phyloP scores from a whole-genome alignment of 2,329 filamentous ascomycete species.

The Sarocladiaceae sp. region DNA sequence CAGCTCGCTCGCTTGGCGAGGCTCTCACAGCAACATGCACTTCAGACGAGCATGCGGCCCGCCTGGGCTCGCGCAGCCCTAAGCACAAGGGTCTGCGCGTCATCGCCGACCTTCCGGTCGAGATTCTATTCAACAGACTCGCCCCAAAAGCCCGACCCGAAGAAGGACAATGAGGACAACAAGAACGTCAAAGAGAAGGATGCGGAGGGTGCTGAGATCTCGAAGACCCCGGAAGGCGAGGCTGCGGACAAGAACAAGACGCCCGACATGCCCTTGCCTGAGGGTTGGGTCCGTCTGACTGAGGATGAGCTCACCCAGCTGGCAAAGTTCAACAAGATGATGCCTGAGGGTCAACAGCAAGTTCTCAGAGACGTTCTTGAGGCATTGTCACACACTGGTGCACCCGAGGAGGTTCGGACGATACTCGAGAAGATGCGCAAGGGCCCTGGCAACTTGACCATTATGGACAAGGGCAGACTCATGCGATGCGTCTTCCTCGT shows the following conservation, averaged over 20 bases:
- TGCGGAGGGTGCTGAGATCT: too few relatives aligned
- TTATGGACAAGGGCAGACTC: conserved; percentile 30
- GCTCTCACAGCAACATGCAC: conserved; percentile 45
- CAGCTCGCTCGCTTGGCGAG: conserved; percentile 58
- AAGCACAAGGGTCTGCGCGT: conserved; percentile 38
- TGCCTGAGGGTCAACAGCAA: conserved; percentile 57
- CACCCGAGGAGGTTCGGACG: conserved; percentile 61
- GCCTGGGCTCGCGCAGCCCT: conserved; percentile 33
- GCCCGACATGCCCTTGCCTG: conserved; percentile 27
- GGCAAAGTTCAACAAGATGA: conserved; percentile 51
- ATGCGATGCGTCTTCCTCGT: conserved; percentile 31
- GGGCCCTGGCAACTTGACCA: conserved; percentile 47
- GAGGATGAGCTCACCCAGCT: conserved; percentile 46
- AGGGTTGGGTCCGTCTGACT: conserved; percentile 40
- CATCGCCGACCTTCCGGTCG: conserved; percentile 25
- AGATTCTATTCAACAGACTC: conserved; percentile 32
- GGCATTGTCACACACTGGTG: conserved; percentile 59
- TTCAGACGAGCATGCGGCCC: conserved; percentile 37
- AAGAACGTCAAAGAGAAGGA: conserved; percentile 8
- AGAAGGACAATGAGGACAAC: conserved; percentile 16
- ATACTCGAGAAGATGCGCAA: conserved; percentile 46
- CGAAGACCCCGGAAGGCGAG: conserved; percentile 1
- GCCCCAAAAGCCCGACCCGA: conserved; percentile 20
- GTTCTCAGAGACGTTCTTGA: conserved; percentile 54
- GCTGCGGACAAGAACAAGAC: conserved; percentile 7